Base-by-base conservation (phyloP, 805 yeast species). In the Pichia ethanolica region DNA sequence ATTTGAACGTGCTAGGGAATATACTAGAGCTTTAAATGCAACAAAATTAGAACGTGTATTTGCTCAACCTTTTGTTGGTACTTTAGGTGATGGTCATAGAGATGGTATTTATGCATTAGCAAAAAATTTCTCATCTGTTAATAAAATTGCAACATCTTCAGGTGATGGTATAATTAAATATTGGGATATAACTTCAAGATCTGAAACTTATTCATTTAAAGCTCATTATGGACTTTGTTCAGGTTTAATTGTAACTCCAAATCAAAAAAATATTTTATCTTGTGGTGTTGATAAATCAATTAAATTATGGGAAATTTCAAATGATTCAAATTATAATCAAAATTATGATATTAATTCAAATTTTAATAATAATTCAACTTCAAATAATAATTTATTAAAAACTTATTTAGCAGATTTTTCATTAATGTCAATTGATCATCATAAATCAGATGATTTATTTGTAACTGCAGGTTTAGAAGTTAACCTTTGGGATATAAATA, bases 1-100 rank as follows among this genome's bases (percentile, higher is more conserved):
- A 0, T 91, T 93, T 61, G 98, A 93, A 69, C 75, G 98, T 58
- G 97, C 98, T 6, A 77, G 99, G 63, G 99, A 93, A 68, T 93
- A 93, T 62, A 87, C 97, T 20, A 79, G 90, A 56, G 98, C 98
- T 0, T 69, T 93, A 47, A 91, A 88, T 49, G 98, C 99, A 30
- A 90, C 98, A 13, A 93, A 93, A 64, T 67, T 93, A 70, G 98
- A 91, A 63, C 77, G 97, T 57, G 84, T 93, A 86, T 93, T 93
- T 76, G 98, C 99, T 0, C 90, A 90, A 62, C 99, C 99, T 3
- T 93, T 93, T 67, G 75, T 95, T 25, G 97, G 96, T 1, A 98
- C 93, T 63, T 69, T 93, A 36, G 99, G 99, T 4, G 77, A 79
- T 53, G 99, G 99, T 8, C 99, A 95, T 63, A 72, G 91, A 50